Conservation (phyloP, 352 stramenopile species). For the Globisporangium iwayamae region DNA sequence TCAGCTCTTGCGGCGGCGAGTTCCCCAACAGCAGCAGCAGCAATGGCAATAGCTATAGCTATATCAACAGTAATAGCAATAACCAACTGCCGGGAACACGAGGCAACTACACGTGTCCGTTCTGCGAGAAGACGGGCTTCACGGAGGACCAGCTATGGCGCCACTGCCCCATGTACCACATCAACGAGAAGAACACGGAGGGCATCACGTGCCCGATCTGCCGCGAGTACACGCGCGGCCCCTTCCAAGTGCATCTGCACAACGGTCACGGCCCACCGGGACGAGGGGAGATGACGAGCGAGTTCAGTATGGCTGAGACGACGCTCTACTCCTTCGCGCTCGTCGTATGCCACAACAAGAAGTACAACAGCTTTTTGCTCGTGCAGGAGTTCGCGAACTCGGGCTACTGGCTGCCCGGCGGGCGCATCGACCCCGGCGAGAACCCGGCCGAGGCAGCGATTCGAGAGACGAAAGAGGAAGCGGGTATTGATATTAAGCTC, state of each 20-base stretch:
- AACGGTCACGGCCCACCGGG: slow-evolving; percentile 79
- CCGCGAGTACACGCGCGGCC: slow-evolving; percentile 49
- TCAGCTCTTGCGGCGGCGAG: slow-evolving; percentile 37
- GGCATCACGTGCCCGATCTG: slow-evolving; percentile 74
- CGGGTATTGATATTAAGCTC: slow-evolving; percentile 75
- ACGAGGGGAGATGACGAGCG: slow-evolving; percentile 74
- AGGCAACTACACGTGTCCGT: slow-evolving; percentile 53
- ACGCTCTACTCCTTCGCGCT: slow-evolving; percentile 81
- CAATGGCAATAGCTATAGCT: slow-evolving; percentile 17
- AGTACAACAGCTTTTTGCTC: slow-evolving; percentile 79
- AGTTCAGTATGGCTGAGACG: slow-evolving; percentile 74
- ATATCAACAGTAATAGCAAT: slow-evolving; percentile 16
- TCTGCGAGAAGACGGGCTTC: slow-evolving; percentile 71
- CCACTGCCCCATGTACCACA: slow-evolving; percentile 82
- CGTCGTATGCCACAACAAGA: slow-evolving; percentile 81
- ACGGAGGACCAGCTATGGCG: slow-evolving; percentile 81
- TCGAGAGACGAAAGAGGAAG: slow-evolving; percentile 85
- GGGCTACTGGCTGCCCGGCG: slow-evolving; percentile 79
- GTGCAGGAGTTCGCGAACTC: slow-evolving; percentile 87
- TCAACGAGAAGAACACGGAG: slow-evolving; percentile 81
- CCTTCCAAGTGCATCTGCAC: slow-evolving; percentile 85
- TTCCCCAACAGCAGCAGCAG: not conserved
- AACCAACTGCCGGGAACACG: slow-evolving; percentile 5
- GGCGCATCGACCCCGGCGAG: slow-evolving; percentile 75
- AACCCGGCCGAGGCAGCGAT: slow-evolving; percentile 72